A percentile compares a stretch with the other conserved stretches of the same genome.
These are phyloP conservation scores for Sphaerulina populicola DNA, from an alignment of 2,329 filamentous ascomycete genomes.

Conservation along the genomic window DNA sequence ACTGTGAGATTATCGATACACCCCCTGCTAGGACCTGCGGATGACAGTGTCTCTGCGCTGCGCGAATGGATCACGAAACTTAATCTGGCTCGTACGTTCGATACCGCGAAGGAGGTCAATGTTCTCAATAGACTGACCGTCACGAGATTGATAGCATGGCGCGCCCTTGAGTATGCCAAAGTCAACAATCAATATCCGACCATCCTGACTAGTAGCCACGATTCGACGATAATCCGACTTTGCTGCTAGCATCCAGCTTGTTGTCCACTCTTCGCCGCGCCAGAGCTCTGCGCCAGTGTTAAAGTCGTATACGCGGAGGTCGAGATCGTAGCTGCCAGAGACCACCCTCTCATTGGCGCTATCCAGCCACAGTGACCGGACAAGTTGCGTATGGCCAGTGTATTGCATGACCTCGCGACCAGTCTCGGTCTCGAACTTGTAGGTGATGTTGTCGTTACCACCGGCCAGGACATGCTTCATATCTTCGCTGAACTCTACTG, in stretches of 20 bases:
- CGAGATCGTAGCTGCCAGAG: conserved; percentile 88
- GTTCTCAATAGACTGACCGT: conserved; percentile 42
- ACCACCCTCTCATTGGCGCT: conserved; percentile 76
- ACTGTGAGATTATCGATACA: background rate
- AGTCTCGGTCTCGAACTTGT: conserved; percentile 90
- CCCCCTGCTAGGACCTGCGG: conserved; percentile 4
- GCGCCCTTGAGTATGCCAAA: conserved; percentile 51
- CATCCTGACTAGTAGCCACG: conserved; percentile 89
- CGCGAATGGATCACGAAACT: conserved; percentile 20
- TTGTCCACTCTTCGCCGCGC: conserved; percentile 89
- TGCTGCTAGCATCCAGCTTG: conserved; percentile 91
- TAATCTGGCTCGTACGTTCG: conserved; percentile 23
- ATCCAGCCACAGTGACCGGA: conserved; percentile 85
- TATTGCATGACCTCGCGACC: conserved; percentile 75
- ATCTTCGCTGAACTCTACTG: conserved; percentile 92
- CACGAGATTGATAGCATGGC: conserved; percentile 27
- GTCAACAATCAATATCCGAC: conserved; percentile 86
- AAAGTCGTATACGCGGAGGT: conserved; percentile 90
- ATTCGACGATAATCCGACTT: conserved; percentile 94
- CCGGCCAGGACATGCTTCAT: conserved; percentile 88
- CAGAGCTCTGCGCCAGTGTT: conserved; percentile 68
- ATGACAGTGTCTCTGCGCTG: conserved; percentile 2
- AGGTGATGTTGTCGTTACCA: conserved; percentile 90
- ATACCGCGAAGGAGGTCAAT: conserved; percentile 41
- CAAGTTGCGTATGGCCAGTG: conserved; percentile 73